phyloP scores from a whole-genome alignment of 495 filamentous ascomycete species.

The Pseudomonodictys pantanalensis region DNA sequence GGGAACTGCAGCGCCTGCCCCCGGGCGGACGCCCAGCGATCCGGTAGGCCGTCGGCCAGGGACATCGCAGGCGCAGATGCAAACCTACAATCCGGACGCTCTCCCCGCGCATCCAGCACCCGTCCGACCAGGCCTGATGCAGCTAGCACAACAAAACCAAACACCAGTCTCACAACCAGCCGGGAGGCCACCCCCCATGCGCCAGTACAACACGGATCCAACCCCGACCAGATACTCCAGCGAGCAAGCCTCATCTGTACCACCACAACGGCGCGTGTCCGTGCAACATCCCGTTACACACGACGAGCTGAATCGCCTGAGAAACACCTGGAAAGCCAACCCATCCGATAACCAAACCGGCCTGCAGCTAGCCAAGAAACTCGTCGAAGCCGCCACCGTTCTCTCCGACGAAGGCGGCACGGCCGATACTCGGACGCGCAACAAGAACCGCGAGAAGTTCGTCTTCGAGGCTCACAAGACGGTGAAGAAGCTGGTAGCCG shows the following conservation, averaged over 20 bases:
- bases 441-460: constrained; percentile 78
- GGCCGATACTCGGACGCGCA: constrained; percentile 70
- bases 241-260: constrained; percentile 36
- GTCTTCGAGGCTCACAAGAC: constrained; percentile 83
- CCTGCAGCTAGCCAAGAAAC: constrained; percentile 74
- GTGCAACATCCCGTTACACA: constrained; percentile 61
- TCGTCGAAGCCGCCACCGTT: constrained; percentile 78
- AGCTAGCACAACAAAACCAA: constrained; percentile 13
- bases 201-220: constrained; percentile 61
- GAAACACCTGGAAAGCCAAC: constrained; percentile 61
- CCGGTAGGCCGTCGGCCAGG: constrained; percentile 24
- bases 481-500: constrained; percentile 75
- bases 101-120: constrained; percentile 78
- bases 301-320: constrained; percentile 72
- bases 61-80: constrained; percentile 42
- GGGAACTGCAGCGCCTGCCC: constrained; percentile 19
- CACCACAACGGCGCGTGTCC: constrained; percentile 26
- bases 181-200: constrained; percentile 65
- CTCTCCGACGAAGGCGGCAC: constrained; percentile 65
- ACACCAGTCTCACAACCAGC: constrained; percentile 28
- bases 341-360: constrained; percentile 68
- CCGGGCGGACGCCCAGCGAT: constrained; percentile 22
- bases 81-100: constrained; percentile 55
- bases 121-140: constrained; percentile 70
- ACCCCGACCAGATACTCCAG: constrained; percentile 38